Base-by-base conservation (phyloP, 148 eudicot species). In the Silene uniflora region DNA sequence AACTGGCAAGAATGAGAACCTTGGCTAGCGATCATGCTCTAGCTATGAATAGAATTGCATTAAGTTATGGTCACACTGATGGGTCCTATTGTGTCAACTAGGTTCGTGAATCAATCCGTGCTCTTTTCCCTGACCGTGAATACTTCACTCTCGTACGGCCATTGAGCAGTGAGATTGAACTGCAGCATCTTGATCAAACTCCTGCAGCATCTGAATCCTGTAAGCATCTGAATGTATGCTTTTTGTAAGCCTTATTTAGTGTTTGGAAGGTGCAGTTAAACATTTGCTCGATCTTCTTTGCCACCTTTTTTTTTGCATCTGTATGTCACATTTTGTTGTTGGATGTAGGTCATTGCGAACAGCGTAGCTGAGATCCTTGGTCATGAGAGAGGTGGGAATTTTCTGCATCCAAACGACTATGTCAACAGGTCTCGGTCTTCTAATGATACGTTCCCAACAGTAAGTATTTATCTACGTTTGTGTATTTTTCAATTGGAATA, bases 351-450 rank as follows among this genome's bases (percentile, higher is more conserved):
- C 73, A 95, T 92, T 83, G 98, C 98, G 73, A 95, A 95, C 72
- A 92, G 98, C 88, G 98, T 97, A 27, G 84, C 97, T 81, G 97
- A 95, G 82, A 95, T 95, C 84, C 97, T 95, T 76, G 97, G 98
- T 62, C 93, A 92, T 62, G 75, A 88, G 81, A 90, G 97, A 49
- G 98, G 98, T 73, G 93, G 81, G 62, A 95, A 95, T 81, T 82
- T 80, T 87, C 97, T 95, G 85, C 98, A 92, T 80, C 98, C 98
- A 79, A 95, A 95, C 84, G 98, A 95, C 81, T 96, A 95, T 81
- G 98, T 95, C 74, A 95, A 95, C 78, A 88, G 93, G 87, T 92
- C 98, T 54, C 98, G 92, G 81, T 95, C 98, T 82, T 95, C 98
- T 44, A 95, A 95, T 82, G 98, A 95, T 79, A 95, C 96, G 62